Percentiles rank a stretch among this genome's conserved stretches.
These are phyloP conservation scores for Yarrowia galli DNA, from an alignment of 1,139 yeast genomes.

Conservation along the genomic window DNA sequence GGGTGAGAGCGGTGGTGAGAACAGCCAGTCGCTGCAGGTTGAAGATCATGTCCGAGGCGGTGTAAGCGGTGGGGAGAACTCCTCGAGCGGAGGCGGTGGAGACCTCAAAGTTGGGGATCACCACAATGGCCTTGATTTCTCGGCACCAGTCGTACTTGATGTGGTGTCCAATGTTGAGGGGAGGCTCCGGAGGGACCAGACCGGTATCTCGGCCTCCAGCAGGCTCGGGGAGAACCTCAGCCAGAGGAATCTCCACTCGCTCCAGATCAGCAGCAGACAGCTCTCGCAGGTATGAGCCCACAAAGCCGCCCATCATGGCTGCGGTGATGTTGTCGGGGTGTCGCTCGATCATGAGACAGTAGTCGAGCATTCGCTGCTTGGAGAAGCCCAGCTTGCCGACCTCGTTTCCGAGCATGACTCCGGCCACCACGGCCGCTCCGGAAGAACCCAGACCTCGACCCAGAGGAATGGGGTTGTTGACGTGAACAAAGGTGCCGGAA, in stretches of 20 bases:
- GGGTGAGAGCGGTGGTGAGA: constrained; percentile 80
- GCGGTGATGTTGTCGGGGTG: constrained; percentile 99
- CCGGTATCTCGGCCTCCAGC: constrained; percentile 72
- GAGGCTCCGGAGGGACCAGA: constrained; percentile 78
- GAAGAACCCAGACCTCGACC: constrained; percentile 98
- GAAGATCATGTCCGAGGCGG: constrained; percentile 85
- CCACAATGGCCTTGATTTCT: constrained; percentile 83
- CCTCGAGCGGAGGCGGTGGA: constrained; percentile 91
- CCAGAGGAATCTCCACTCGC: constrained; percentile 81
- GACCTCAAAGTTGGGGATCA: constrained; percentile 93
- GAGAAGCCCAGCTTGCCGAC: constrained; percentile 75
- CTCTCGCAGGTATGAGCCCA: constrained; percentile 90
- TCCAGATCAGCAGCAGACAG: constrained; percentile 71
- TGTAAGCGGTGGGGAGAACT: constrained; percentile 81
- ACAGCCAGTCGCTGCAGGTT: constrained; percentile 82
- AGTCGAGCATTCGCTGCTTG: constrained; percentile 86
- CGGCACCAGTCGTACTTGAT: constrained; percentile 84
- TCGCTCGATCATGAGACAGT: constrained; percentile 94
- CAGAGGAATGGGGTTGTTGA: constrained; percentile 88
- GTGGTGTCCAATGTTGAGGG: constrained; percentile 87
- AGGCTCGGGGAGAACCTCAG: constrained; percentile 82
- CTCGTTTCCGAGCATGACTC: constrained; percentile 89
- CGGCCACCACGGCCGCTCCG: constrained; percentile 99
- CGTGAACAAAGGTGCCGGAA: constrained; percentile 79
- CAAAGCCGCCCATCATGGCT: constrained; percentile 98